Percentiles rank a stretch among this genome's conserved stretches.
These are phyloP conservation scores for Plasmodium chabaudi DNA, from an alignment of 169 alveolate genomes.

Conservation along the genomic window DNA sequence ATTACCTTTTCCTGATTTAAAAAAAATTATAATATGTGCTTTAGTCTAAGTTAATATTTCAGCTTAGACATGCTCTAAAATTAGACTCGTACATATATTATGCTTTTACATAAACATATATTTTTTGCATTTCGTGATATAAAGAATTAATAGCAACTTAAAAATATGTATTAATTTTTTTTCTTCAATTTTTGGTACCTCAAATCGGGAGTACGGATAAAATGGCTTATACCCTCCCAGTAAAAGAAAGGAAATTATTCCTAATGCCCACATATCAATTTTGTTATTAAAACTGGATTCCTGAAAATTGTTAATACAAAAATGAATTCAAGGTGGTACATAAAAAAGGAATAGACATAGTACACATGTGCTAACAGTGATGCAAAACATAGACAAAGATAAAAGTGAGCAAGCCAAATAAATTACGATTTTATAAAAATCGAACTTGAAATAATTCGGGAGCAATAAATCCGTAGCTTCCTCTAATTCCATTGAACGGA, in stretches of 20 bases:
- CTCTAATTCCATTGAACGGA: conserved; percentile 74
- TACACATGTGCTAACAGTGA: no score
- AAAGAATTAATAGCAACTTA: no score
- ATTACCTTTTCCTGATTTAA: conserved; percentile 63
- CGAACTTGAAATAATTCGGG: conserved; percentile 79
- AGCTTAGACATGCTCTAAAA: no score
- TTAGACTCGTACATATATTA: no score
- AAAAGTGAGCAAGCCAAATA: not conserved
- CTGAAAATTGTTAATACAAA: conserved; percentile 17
- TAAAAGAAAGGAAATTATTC: conserved; percentile 67
- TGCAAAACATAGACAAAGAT: not conserved
- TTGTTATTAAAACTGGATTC: conserved; percentile 72
- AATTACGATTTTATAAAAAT: not conserved
- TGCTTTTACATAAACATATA: no score
- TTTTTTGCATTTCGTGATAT: no score
- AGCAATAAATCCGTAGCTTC: conserved; percentile 80
- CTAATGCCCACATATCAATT: conserved; percentile 82
- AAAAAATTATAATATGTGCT: not conserved
- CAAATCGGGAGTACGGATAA: conserved; percentile 78
- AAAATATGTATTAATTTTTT: not conserved
- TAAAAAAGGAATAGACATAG: not conserved
- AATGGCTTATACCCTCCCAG: conserved; percentile 82
- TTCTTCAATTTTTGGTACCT: conserved; percentile 7
- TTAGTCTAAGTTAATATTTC: no score
- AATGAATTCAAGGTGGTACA: not conserved